These are phyloP conservation scores for Synchytrium microbalum DNA, from an alignment of 371 early-diverging fungal species.

Conservation along the genomic window DNA sequence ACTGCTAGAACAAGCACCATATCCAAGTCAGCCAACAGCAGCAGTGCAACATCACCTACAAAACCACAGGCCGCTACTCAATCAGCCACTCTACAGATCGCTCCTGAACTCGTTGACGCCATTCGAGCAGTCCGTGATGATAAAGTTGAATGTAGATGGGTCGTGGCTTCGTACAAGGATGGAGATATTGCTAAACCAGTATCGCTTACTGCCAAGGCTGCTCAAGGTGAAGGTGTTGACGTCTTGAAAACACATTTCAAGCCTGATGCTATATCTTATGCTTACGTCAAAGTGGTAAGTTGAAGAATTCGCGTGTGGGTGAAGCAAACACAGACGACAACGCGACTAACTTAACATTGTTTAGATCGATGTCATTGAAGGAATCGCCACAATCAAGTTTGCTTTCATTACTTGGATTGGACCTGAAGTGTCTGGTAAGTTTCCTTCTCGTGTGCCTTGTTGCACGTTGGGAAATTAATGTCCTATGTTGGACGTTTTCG, in stretches of 20 bases:
- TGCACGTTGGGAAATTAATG: not conserved
- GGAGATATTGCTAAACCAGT: not conserved
- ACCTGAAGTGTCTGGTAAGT: slow-evolving; percentile 19
- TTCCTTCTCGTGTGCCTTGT: slow-evolving; percentile 5
- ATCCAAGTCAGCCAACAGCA: slow-evolving; percentile 7
- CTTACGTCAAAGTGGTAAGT: not conserved
- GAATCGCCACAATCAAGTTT: slow-evolving; percentile 23
- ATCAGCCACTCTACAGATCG: slow-evolving; percentile 6
- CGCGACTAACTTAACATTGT: not conserved
- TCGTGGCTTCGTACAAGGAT: not conserved
- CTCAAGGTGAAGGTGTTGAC: slow-evolving; percentile 11
- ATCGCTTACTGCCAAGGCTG: not conserved
- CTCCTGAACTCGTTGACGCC: slow-evolving; percentile 11
- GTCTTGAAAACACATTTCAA: not conserved
- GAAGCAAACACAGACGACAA: not conserved
- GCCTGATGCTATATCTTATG: not conserved
- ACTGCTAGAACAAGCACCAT: slow-evolving; percentile 4
- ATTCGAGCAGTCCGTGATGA: slow-evolving; percentile 15
- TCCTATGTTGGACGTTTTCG: too few relatives aligned
- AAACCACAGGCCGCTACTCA: slow-evolving; percentile 7
- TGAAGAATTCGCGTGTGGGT: not conserved
- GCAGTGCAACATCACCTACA: slow-evolving; percentile 2
- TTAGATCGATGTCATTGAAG: slow-evolving; percentile 18
- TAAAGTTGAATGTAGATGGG: slow-evolving; percentile 10
- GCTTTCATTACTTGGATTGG: slow-evolving; percentile 21